These are phyloP conservation scores for Chlorociboria aeruginascens DNA, from an alignment of 495 filamentous ascomycete genomes.

Conservation along the genomic window DNA sequence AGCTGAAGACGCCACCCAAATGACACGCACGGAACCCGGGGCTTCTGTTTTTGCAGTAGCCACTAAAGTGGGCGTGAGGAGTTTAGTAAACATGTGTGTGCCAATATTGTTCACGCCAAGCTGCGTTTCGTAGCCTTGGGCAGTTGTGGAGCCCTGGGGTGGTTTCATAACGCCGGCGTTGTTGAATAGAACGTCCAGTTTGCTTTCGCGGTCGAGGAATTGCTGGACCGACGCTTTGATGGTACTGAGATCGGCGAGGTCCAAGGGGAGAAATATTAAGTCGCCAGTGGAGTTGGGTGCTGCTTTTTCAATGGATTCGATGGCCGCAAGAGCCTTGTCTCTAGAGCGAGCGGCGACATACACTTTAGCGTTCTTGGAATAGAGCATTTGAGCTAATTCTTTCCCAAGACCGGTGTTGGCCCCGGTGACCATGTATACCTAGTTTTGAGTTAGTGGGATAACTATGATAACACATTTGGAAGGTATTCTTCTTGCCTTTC, in stretches of 20 bases:
- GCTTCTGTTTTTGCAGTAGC: constrained; percentile 28
- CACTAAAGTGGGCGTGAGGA: constrained; percentile 26
- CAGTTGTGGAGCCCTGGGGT: constrained; percentile 19
- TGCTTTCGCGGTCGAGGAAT: constrained; percentile 26
- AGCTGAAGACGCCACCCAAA: constrained; percentile 26
- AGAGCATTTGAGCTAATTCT: constrained; percentile 49
- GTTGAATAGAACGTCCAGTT: constrained; percentile 48
- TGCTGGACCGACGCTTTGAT: constrained; percentile 21
- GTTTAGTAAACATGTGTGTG: constrained; percentile 29
- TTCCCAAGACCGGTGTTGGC: constrained; percentile 23
- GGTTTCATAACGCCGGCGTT: constrained; percentile 60
- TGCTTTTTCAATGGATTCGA: constrained; percentile 31
- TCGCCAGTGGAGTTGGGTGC: constrained; percentile 17
- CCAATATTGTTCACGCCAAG: constrained; percentile 31
- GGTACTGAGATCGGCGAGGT: constrained; percentile 28
- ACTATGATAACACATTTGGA: background rate
- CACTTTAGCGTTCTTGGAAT: constrained; percentile 45
- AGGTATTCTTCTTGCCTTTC: background rate
- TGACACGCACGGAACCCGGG: constrained; percentile 26
- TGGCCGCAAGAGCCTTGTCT: constrained; percentile 38
- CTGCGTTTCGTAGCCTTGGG: constrained; percentile 24
- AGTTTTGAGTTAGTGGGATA: background rate
- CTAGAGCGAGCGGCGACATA: constrained; percentile 50
- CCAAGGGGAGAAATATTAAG: constrained; percentile 31
- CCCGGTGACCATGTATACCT: background rate